phyloP scores from a whole-genome alignment of 768 basidiomycete species.

The Cystoderma amianthinum region DNA sequence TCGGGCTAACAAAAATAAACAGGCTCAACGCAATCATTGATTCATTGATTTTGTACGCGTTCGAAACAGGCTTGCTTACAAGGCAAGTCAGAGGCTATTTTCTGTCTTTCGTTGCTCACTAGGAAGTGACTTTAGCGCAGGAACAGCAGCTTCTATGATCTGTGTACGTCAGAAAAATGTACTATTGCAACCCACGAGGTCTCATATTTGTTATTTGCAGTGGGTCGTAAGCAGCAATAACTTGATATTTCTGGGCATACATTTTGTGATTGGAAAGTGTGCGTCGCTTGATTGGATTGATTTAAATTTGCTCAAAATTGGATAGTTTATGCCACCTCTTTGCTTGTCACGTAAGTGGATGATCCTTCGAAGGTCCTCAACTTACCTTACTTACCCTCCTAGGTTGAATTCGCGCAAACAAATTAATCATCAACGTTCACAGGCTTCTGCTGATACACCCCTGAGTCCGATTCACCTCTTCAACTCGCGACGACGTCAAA shows the following conservation, averaged over 20 bases:
- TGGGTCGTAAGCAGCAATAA: conserved; percentile 41
- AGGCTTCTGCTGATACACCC: no score
- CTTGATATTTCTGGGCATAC: conserved; percentile 45
- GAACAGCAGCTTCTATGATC: conserved; percentile 39
- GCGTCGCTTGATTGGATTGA: conserved; percentile 8
- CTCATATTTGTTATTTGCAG: conserved; percentile 14
- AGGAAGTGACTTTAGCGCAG: conserved; percentile 18
- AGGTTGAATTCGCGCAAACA: neutral
- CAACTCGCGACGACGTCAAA: no score
- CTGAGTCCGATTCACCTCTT: no score
- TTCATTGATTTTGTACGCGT: conserved; percentile 39
- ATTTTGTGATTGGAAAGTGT: conserved; percentile 50
- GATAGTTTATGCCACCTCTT: conserved; percentile 43
- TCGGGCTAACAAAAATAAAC: neutral
- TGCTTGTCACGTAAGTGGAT: conserved; percentile 39
- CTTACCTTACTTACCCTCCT: neutral
- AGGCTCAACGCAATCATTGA: conserved; percentile 44
- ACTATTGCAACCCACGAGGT: neutral
- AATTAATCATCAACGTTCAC: neutral
- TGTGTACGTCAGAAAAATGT: conserved; percentile 24
- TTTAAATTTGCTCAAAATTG: no score
- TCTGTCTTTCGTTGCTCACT: neutral
- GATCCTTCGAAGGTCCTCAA: neutral
- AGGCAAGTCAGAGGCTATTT: conserved; percentile 19
- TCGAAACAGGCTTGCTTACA: conserved; percentile 47